Evolutionary conservation across 2,329 filamentous ascomycete species (phyloP).

Genomic region (Neopestalotiopsis sp.): DNA sequence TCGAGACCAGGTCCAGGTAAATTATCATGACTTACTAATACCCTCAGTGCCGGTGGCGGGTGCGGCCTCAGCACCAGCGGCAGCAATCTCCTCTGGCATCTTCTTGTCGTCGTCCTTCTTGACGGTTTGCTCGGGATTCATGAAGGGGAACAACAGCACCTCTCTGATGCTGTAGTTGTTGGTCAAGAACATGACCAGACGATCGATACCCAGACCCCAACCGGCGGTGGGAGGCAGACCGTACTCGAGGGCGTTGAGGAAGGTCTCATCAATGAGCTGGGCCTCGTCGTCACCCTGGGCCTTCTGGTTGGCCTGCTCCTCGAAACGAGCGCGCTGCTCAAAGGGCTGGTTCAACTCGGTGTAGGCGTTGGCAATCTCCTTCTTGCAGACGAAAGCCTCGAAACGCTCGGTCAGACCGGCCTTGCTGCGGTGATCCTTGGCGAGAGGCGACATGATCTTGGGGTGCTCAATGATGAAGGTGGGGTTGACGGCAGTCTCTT

Average conservation of each 20-base stretch:
- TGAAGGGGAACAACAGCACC: slow-evolving; percentile 95
- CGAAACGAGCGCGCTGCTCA: slow-evolving; percentile 88
- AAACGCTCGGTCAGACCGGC: slow-evolving; percentile 94
- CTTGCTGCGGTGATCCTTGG: slow-evolving; percentile 87
- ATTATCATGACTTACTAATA: slow-evolving; percentile 7
- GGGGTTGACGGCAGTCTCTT: slow-evolving; percentile 74
- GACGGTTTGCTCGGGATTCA: slow-evolving; percentile 64
- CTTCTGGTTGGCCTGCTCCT: slow-evolving; percentile 96
- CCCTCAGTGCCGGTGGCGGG: slow-evolving; percentile 14
- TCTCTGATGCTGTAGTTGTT: slow-evolving; percentile 97
- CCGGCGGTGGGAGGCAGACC: slow-evolving; percentile 92
- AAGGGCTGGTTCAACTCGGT: slow-evolving; percentile 98
- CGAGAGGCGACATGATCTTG: slow-evolving; percentile 82
- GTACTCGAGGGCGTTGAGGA: slow-evolving; percentile 88
- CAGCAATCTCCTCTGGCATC: slow-evolving; percentile 6
- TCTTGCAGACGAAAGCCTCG: slow-evolving; percentile 96
- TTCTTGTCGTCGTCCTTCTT: slow-evolving; percentile 16
- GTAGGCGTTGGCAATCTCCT: slow-evolving; percentile 96
- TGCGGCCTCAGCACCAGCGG: slow-evolving; percentile 11
- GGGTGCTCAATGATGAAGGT: slow-evolving; percentile 88
- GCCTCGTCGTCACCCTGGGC: slow-evolving; percentile 96
- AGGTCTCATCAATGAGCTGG: slow-evolving; percentile 94
- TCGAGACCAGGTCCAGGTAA: neutral
- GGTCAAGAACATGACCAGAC: slow-evolving; percentile 93
- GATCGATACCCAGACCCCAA: slow-evolving; percentile 81